Evolutionary conservation across 2,329 filamentous ascomycete genomes (phyloP).

Genomic region (Clarireedia monteithiana): DNA sequence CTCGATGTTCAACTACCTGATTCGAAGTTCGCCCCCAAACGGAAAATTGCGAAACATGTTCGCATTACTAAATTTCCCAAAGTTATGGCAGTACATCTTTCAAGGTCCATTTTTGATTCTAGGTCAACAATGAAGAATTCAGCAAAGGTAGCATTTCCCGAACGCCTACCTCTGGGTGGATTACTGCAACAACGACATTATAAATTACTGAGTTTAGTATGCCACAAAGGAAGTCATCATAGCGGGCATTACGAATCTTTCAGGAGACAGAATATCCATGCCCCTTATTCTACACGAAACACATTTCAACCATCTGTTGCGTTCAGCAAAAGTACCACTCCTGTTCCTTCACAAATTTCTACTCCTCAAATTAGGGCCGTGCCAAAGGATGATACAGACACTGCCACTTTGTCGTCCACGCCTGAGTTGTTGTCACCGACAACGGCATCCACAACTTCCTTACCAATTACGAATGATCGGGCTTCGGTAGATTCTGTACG

Average conservation of each 20-base stretch:
- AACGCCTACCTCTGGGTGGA: conserved; percentile 74
- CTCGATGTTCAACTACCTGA: conserved; percentile 69
- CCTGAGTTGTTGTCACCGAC: conserved; percentile 24
- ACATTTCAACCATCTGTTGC: conserved; percentile 68
- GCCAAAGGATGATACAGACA: conserved; percentile 18
- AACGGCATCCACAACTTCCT: conserved; percentile 22
- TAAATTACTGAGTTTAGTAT: conserved; percentile 78
- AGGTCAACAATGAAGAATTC: conserved; percentile 83
- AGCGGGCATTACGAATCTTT: conserved; percentile 98
- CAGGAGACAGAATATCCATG: conserved; percentile 69
- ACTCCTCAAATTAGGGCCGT: conserved; percentile 30
- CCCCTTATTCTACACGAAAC: conserved; percentile 76
- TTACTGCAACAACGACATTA: conserved; percentile 73
- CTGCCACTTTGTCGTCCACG: conserved; percentile 21
- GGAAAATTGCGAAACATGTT: conserved; percentile 80
- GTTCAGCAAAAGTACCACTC: conserved; percentile 37
- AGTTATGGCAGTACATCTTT: conserved; percentile 85
- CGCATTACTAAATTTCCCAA: conserved; percentile 83
- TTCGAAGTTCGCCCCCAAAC: conserved; percentile 64
- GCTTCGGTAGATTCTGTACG: conserved; percentile 10
- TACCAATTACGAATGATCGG: conserved; percentile 17
- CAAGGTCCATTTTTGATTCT: conserved; percentile 81
- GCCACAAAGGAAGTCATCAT: conserved; percentile 91
- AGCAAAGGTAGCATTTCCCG: conserved; percentile 88
- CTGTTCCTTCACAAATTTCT: conserved; percentile 21